Evolutionary conservation across 257 asterid species (phyloP), one percentile per base, ranked within the genome.

Genomic region (Solanum lignicaule): DNA sequence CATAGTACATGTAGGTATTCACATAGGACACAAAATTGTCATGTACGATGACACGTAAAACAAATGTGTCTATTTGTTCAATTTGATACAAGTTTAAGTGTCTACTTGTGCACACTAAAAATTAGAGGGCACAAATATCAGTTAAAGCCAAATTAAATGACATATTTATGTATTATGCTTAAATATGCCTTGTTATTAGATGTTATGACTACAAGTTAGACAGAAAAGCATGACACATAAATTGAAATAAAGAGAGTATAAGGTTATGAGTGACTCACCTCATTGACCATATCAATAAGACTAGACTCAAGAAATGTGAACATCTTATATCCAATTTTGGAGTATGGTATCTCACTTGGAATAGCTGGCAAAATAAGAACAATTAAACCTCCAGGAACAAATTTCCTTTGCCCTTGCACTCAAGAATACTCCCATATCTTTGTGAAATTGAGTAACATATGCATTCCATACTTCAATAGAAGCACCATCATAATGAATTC

Each of bases 391-490:
- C 93, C 91, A 5, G 5, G 83, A 27, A 87, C 89, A 35, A 35
- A 90, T 87, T 86, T 93, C 94, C 20, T 76, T 71, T 2, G 90
- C 91, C 52, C 94, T 90, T 27, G 89, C 90, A 33, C 38, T 68
- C 23, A 91, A 32, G 23, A 93, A 93, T 10, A 7, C 83, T 27
- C 25, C 74, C 87, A 92, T 69, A 31, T 90, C 93, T 84, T 29
- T 88, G 3, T 23, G 74, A 35, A 86, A 93, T 65, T 91, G 91
- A 43, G 39, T 14, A 1, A 87, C 79, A 83, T 88, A 93, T 12
- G 92, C 93, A n/a, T 41, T 35, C 7, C 75, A 13, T 14, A 90
- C 90, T 3, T 83, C 86, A 15, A 14, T 6, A 1, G 79, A 4
- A 9, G 91, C 87, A 3, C 90, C 86, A 4, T 31, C 25, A 78